Evolutionary conservation across 2,329 filamentous ascomycete genomes (phyloP), one percentile per base, ranked within the genome.

Genomic region (Penicillium digitatum): DNA sequence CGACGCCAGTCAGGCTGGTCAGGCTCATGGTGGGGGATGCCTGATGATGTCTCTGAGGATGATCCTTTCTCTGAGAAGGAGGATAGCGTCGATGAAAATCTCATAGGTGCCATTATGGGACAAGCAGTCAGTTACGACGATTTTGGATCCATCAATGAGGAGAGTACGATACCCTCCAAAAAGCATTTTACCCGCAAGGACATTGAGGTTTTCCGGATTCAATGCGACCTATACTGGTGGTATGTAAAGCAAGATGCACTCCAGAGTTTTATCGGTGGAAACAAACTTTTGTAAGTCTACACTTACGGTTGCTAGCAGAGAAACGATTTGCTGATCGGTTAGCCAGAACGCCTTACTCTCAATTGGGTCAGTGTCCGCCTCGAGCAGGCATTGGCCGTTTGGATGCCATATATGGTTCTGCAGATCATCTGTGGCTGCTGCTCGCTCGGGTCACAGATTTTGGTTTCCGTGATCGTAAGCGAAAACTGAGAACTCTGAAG

Each of bases 191-290:
- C 74, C 10, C 67, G 70, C 16, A 77, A 78, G 58, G 92, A 97
- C 57, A 81, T 95, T 45, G 86, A 90, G 58, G 86, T 83, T 38
- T 95, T 89, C 66, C 88, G 94, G 66, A 87, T 88, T 16, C 79
- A 94, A 37, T 85, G 88, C 60, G 94, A 97, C 73, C 75, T 97
- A 5, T 95, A 88, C 69, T 99, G 93, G 92, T 96, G 91, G 89
- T 96, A 92, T 70, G 87, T 84, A 65, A 95, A 96, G 72, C 94
- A 96, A 78, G 94, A 97, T 70, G 85, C 89, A 9, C 95, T 93
- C 64, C 93, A 96, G 71, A 91, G 89, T 69, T 84, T 96, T 57
- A 78, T 97, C 24, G 94, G 92, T 62, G 93, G 90, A 9, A 92
- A 93, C 39, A 82, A 82, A 58, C 78, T 95, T 44, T 87, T 96